Conservation (phyloP, 768 basidiomycete species). For the Suillus bovinus region DNA sequence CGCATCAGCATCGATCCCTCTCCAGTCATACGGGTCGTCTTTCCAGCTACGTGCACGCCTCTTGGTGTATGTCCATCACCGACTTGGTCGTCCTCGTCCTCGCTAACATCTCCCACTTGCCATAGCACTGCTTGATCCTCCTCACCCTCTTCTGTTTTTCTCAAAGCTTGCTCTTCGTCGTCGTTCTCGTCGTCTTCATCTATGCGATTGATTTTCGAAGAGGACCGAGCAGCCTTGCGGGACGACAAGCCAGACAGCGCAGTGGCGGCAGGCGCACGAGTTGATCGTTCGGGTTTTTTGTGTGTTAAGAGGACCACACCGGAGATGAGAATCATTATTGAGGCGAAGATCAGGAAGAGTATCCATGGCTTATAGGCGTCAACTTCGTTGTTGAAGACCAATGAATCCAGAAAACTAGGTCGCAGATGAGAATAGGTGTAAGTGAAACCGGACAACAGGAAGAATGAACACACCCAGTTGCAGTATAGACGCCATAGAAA, state of each 20-base stretch:
- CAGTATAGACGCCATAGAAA: conserved; percentile 92
- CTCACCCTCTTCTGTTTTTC: conserved; percentile 39
- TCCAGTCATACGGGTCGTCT: conserved; percentile 23
- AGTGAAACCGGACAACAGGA: not conserved
- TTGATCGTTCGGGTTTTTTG: conserved; percentile 74
- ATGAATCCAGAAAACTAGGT: conserved; percentile 58
- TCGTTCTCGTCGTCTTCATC: conserved; percentile 24
- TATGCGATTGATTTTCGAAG: conserved; percentile 16
- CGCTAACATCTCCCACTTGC: conserved; percentile 74
- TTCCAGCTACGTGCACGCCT: conserved; percentile 18
- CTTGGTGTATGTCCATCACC: conserved; percentile 30
- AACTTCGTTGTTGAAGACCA: conserved; percentile 83
- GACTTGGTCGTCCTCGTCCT: conserved; percentile 57
- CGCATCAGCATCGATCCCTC: conserved; percentile 48
- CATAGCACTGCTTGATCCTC: conserved; percentile 45
- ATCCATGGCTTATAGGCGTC: conserved; percentile 88
- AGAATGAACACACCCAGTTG: conserved; percentile 59
- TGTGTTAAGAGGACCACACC: conserved; percentile 94
- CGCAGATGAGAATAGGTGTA: conserved; percentile 11
- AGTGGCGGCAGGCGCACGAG: conserved; percentile 25
- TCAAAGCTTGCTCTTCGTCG: conserved; percentile 42
- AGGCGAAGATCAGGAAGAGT: conserved; percentile 83
- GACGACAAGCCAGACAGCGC: conserved; percentile 25
- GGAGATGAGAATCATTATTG: conserved; percentile 82
- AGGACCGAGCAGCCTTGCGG: conserved; percentile 25